Evolutionary conservation across 2,329 filamentous ascomycete species (phyloP).

Genomic region (Fusarium temperatum): DNA sequence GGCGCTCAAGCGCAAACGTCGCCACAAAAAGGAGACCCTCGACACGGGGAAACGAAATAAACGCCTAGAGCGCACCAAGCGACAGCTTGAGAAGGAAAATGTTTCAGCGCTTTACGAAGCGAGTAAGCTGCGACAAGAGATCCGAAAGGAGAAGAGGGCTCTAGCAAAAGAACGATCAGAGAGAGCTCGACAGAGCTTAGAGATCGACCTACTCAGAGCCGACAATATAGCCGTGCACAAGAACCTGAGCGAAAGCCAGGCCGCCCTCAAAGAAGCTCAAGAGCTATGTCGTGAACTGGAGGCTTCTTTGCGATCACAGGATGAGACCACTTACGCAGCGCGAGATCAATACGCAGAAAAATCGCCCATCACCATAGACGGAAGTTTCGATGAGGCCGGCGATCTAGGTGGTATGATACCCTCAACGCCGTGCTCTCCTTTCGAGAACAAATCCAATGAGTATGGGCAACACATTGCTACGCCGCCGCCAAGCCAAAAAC

Average conservation of each 20-base stretch:
- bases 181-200: background rate
- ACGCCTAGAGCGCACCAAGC: background rate
- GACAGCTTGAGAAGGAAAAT: background rate
- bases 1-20: rapidly evolving
- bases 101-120: background rate
- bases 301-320: background rate
- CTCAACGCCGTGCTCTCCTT: background rate
- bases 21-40: rapidly evolving
- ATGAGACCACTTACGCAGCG: rapidly evolving
- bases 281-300: background rate
- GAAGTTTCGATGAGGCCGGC: background rate
- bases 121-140: background rate
- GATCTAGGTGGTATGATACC: no score
- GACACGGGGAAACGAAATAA: background rate
- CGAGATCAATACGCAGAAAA: background rate
- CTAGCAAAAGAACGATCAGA: background rate
- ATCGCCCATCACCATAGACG: background rate
- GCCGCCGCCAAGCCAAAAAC: background rate
- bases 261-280: background rate
- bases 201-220: background rate
- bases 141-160: background rate
- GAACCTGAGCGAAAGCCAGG: rapidly evolving
- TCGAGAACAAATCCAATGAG: background rate
- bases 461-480: background rate
- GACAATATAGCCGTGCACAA: background rate